phyloP scores from a whole-genome alignment of 2,329 filamentous ascomycete genomes.

The Colletotrichum orbiculare region DNA sequence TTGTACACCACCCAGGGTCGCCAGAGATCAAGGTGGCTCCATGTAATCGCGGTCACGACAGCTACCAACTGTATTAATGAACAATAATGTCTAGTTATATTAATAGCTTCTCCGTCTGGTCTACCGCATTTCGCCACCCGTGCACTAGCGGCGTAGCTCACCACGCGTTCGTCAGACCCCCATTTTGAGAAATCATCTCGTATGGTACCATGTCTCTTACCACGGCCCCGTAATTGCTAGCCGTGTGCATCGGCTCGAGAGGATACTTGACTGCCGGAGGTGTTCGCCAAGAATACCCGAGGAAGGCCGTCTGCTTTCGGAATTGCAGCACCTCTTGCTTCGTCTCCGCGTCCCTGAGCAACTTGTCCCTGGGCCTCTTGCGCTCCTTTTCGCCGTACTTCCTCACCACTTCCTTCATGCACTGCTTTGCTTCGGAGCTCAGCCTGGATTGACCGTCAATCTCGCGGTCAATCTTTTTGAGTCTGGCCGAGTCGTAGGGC shows the following conservation, averaged over 20 bases:
- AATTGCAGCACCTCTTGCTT: constrained; percentile 79
- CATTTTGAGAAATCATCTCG: background rate
- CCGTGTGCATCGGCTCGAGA: background rate
- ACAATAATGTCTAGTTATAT: constrained; percentile 32
- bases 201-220: background rate
- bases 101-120: background rate
- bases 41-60: background rate
- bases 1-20: too few species aligned
- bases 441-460: constrained; percentile 54
- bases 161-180: too few species aligned
- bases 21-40: too few species aligned
- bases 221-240: background rate
- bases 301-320: constrained; percentile 84
- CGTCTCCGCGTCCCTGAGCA: constrained; percentile 78
- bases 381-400: constrained; percentile 72
- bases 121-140: background rate
- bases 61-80: background rate
- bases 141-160: too few species aligned
- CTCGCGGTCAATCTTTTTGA: constrained; percentile 61
- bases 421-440: constrained; percentile 50
- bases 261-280: constrained; percentile 35
- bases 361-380: constrained; percentile 84
- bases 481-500: constrained; percentile 60
- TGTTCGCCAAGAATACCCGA: constrained; percentile 88
- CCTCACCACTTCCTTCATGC: constrained; percentile 62